Conservation (phyloP, 2,329 filamentous ascomycete genomes). For the Fusarium tjaetaba region DNA sequence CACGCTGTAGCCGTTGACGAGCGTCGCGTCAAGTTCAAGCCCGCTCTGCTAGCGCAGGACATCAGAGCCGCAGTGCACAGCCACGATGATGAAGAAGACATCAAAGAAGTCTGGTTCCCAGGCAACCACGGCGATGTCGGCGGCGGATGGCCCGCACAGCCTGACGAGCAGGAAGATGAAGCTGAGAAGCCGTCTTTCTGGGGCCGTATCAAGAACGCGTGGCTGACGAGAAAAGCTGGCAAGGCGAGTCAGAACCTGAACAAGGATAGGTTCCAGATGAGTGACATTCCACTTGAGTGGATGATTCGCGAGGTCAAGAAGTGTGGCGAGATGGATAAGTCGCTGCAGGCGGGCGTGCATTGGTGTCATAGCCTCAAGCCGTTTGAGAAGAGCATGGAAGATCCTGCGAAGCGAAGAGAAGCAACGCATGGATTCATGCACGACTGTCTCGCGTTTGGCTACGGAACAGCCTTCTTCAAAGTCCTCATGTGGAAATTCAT, state of each 20-base stretch:
- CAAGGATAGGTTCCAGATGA: slow-evolving; percentile 54
- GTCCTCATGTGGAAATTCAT: slow-evolving; percentile 56
- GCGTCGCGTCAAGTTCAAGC: slow-evolving; percentile 64
- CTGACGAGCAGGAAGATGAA: slow-evolving; percentile 33
- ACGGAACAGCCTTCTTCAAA: slow-evolving; percentile 50
- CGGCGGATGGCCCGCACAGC: slow-evolving; percentile 58
- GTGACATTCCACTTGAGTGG: slow-evolving; percentile 62
- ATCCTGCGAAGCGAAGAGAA: slow-evolving; percentile 42
- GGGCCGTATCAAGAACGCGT: slow-evolving; percentile 51
- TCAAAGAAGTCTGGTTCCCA: slow-evolving; percentile 65
- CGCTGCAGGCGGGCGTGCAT: slow-evolving; percentile 44
- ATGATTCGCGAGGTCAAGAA: slow-evolving; percentile 61
- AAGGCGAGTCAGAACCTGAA: slow-evolving; percentile 46
- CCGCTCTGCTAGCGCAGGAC: slow-evolving; percentile 58
- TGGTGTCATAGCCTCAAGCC: slow-evolving; percentile 47
- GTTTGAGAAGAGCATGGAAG: slow-evolving; percentile 48
- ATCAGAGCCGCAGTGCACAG: slow-evolving; percentile 40
- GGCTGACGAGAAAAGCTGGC: slow-evolving; percentile 47
- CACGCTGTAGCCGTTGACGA: slow-evolving; percentile 65
- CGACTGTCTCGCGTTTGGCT: slow-evolving; percentile 51
- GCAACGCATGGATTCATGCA: slow-evolving; percentile 50
- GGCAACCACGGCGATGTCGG: slow-evolving; percentile 65
- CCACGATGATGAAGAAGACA: slow-evolving; percentile 47
- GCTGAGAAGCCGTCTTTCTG: slow-evolving; percentile 44
- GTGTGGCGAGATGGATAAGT: slow-evolving; percentile 46